phyloP scores from a whole-genome alignment of 306 rosid species.

The Potentilla sterilis region DNA sequence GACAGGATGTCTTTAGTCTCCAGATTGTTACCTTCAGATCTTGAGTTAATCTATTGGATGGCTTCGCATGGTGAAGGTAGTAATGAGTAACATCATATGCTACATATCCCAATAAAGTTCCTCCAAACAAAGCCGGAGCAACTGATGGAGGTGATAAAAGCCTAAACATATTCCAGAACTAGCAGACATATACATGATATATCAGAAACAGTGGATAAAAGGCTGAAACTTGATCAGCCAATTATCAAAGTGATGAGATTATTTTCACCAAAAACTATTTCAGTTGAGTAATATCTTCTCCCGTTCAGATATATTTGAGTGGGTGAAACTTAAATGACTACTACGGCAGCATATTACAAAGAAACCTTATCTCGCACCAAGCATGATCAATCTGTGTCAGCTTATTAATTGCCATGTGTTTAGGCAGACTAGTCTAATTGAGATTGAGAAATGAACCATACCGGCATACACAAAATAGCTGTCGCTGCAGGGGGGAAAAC shows the following conservation, averaged over 20 bases:
- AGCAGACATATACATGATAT: neutral
- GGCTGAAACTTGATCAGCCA: neutral
- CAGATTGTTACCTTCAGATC: slow-evolving; percentile 25
- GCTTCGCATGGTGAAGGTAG: slow-evolving; percentile 44
- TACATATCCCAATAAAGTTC: slow-evolving; percentile 34
- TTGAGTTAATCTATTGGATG: slow-evolving; percentile 26
- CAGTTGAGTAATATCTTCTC: neutral
- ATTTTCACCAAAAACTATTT: neutral
- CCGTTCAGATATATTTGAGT: neutral
- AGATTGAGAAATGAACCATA: slow-evolving; percentile 25
- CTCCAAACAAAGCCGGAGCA: slow-evolving; percentile 38
- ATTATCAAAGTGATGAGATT: neutral
- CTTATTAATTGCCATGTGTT: neutral
- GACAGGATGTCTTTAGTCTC: neutral
- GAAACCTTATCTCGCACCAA: neutral
- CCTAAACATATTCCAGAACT: slow-evolving; percentile 34
- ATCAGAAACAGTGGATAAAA: neutral
- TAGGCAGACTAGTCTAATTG: neutral
- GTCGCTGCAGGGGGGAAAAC: slow-evolving; percentile 82
- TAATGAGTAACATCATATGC: slow-evolving; percentile 39
- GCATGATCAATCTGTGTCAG: neutral
- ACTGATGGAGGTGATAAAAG: slow-evolving; percentile 22
- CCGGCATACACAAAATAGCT: slow-evolving; percentile 60
- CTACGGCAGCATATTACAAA: neutral
- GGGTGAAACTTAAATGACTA: neutral